Conservation (phyloP, 352 stramenopile species). For the Pythium brassicae region DNA sequence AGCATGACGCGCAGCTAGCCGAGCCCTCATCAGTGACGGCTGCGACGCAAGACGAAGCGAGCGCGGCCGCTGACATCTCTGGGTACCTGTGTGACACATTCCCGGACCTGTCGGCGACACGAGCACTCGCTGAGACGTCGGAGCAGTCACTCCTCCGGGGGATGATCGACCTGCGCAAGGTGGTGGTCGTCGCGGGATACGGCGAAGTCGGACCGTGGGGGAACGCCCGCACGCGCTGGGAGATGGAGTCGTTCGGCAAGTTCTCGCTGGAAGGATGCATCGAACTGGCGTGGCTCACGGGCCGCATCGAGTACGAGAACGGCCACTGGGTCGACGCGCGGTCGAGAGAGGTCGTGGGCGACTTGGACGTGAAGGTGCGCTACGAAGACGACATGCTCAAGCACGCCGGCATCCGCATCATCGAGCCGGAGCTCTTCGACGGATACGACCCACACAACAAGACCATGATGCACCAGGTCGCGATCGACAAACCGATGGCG, state of each 20-base stretch:
- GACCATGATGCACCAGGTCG: constrained; percentile 80
- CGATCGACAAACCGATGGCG: constrained; percentile 88
- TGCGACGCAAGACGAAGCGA: constrained; percentile 21
- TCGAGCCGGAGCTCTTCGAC: constrained; percentile 85
- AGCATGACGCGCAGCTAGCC: constrained; percentile 36
- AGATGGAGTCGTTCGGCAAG: constrained; percentile 88
- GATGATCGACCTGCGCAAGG: constrained; percentile 82
- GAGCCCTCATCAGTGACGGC: constrained; percentile 13
- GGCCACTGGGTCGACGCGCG: constrained; percentile 82
- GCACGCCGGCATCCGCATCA: constrained; percentile 78
- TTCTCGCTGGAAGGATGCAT: constrained; percentile 89
- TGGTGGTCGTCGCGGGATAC: constrained; percentile 83
- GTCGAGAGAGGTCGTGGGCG: constrained; percentile 71
- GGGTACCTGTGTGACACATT: constrained; percentile 73
- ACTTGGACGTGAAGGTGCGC: constrained; percentile 70
- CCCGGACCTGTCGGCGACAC: constrained; percentile 41
- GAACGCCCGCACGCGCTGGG: constrained; percentile 82
- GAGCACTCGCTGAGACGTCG: constrained; percentile 25
- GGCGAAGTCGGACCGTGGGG: constrained; percentile 86
- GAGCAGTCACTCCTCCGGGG: constrained; percentile 45
- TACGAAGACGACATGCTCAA: constrained; percentile 82
- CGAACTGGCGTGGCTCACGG: constrained; percentile 83
- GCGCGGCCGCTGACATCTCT: constrained; percentile 62
- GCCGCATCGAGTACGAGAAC: constrained; percentile 78
- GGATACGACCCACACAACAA: constrained; percentile 88